phyloP scores from a whole-genome alignment of 257 asterid species.

The Gentiana straminea region DNA sequence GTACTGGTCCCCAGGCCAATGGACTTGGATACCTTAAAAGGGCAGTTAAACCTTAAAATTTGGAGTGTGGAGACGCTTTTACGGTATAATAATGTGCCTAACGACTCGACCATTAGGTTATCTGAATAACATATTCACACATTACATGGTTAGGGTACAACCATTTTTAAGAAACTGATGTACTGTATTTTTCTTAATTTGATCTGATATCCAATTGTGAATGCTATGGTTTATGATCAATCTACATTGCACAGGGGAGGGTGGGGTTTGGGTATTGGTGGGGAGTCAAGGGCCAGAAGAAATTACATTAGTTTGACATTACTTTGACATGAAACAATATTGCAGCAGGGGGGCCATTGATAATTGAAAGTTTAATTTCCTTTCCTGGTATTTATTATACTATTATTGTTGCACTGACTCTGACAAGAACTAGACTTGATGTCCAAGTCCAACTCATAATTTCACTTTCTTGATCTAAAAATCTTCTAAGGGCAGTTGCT shows the following conservation, averaged over 20 bases:
- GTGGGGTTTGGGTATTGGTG: too few species aligned
- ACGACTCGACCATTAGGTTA: not conserved
- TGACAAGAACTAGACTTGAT: too few species aligned
- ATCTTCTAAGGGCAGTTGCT: too few species aligned
- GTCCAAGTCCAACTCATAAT: not conserved
- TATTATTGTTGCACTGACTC: not conserved
- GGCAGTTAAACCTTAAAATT: not conserved
- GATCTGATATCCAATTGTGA: not conserved
- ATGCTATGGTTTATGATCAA: conserved; percentile 7
- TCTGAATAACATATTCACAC: not conserved
- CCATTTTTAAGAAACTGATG: not conserved
- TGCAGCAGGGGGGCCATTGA: not conserved
- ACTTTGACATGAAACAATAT: not conserved
- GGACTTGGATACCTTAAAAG: too few species aligned
- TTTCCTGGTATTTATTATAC: not conserved
- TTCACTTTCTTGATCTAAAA: too few species aligned
- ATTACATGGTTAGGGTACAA: not conserved
- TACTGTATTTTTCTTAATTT: not conserved
- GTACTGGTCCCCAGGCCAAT: too few species aligned
- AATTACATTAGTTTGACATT: not conserved
- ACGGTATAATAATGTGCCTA: too few species aligned
- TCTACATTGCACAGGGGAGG: conserved; percentile 2
- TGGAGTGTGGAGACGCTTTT: not conserved
- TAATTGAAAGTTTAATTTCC: not conserved
- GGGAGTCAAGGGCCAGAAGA: not conserved